phyloP scores from a whole-genome alignment of 768 basidiomycete species.

The Porpolomopsis calyptriformis region DNA sequence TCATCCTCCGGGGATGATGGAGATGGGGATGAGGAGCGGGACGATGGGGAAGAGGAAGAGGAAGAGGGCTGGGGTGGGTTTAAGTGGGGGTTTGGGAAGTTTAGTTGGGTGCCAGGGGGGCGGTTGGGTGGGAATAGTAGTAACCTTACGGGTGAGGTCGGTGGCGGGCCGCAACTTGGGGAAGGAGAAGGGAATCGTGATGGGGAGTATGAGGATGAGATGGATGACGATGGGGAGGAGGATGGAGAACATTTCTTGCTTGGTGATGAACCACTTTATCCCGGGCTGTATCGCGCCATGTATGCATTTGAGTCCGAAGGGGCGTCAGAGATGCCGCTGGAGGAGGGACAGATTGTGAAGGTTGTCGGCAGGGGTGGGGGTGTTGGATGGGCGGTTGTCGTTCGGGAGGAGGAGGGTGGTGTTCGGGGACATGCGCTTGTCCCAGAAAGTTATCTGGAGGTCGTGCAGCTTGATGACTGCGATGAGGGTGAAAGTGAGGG shows the following conservation, averaged over 20 bases:
- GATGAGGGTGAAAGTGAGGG: conserved; percentile 15
- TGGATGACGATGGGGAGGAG: conserved; percentile 16
- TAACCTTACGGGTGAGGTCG: conserved; percentile 19
- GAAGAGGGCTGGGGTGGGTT: conserved; percentile 20
- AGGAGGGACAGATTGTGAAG: conserved; percentile 64
- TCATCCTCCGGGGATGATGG: conserved; percentile 13
- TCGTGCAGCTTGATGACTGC: conserved; percentile 35
- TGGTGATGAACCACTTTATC: conserved; percentile 37
- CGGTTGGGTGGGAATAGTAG: conserved; percentile 6
- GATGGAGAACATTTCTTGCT: conserved; percentile 17
- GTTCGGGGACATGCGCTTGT: conserved; percentile 51
- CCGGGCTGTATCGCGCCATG: conserved; percentile 68
- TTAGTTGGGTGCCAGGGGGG: conserved; percentile 4
- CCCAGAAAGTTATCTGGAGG: conserved; percentile 68
- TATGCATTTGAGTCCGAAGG: conserved; percentile 76
- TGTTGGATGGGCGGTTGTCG: conserved; percentile 70
- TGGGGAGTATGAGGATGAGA: conserved; percentile 10
- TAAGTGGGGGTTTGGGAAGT: conserved; percentile 15
- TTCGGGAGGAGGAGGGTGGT: conserved; percentile 9
- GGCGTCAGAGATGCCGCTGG: conserved; percentile 71
- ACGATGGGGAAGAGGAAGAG: conserved; percentile 20
- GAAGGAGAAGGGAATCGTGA: conserved; percentile 9
- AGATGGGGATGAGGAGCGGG: conserved; percentile 17
- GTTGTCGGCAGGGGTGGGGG: conserved; percentile 70
- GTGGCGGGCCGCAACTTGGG: conserved; percentile 32